Conservation (phyloP, 2,329 filamentous ascomycete species). For the Neoascochyta sp. region DNA sequence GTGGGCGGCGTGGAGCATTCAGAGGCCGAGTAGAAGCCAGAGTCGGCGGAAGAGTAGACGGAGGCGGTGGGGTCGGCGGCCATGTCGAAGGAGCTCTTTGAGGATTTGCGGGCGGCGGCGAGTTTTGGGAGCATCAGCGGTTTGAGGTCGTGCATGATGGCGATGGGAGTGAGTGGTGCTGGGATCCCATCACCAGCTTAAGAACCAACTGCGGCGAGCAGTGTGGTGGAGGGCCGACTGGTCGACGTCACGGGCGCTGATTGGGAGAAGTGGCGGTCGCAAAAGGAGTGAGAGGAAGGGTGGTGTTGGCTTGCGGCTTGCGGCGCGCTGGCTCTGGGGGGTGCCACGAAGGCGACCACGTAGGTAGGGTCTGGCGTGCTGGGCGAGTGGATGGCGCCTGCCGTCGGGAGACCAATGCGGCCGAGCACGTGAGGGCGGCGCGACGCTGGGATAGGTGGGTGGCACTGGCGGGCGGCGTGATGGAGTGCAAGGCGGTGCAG, state of each 20-base stretch:
- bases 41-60: slow-evolving; percentile 34
- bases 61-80: slow-evolving; percentile 30
- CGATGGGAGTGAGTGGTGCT: slow-evolving; percentile 19
- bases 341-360: slow-evolving; percentile 42
- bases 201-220: slow-evolving; percentile 16
- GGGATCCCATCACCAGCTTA: slow-evolving; percentile 39
- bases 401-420: slow-evolving; percentile 27
- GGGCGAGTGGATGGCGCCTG: slow-evolving; percentile 20
- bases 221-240: slow-evolving; percentile 13
- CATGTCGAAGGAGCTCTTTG: slow-evolving; percentile 35
- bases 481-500: slow-evolving; percentile 3
- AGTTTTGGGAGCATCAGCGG: slow-evolving; percentile 39
- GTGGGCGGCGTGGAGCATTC: slow-evolving; percentile 68
- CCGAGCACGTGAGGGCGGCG: slow-evolving; percentile 31
- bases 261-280: slow-evolving; percentile 30
- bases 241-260: slow-evolving; percentile 15
- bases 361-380: slow-evolving; percentile 31
- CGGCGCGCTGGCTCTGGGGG: too few species aligned
- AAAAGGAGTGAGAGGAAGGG: slow-evolving; percentile 28
- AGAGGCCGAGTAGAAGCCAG: slow-evolving; percentile 53
- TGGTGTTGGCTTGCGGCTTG: too few species aligned
- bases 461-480: slow-evolving; percentile 2
- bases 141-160: slow-evolving; percentile 40
- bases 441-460: slow-evolving; percentile 17
- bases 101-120: slow-evolving; percentile 37